Percentiles rank a stretch among this genome's conserved stretches.
Conservation (phyloP, 257 asterid genomes). For the Fraxinus excelsior region DNA sequence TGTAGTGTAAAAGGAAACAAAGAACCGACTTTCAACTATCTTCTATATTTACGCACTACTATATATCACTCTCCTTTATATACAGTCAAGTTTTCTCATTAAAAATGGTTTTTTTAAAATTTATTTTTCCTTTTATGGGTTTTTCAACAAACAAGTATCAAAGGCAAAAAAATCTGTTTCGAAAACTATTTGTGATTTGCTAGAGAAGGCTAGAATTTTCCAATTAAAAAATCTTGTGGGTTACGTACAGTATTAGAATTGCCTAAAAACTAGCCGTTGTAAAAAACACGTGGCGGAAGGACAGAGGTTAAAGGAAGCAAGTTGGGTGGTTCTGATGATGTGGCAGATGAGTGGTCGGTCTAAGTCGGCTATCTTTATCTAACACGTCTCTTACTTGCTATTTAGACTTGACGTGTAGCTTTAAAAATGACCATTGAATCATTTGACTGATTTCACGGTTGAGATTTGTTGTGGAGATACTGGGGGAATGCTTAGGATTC, state of each 20-base stretch:
- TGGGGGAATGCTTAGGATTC: conserved; percentile 18
- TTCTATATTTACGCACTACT: neutral
- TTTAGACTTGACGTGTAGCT: neutral
- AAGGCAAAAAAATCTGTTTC: conserved; percentile 14
- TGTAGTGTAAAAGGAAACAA: conserved; percentile 34
- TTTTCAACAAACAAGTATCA: neutral
- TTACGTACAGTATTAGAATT: neutral
- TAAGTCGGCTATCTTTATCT: conserved; percentile 44
- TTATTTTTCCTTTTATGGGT: neutral
- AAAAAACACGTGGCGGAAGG: conserved; percentile 32
- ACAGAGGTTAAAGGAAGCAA: conserved; percentile 33
- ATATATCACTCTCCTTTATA: neutral
- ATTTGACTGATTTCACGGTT: neutral
- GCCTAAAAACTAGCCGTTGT: conserved; percentile 61
- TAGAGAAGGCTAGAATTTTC: conserved; percentile 40
- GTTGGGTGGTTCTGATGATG: conserved; percentile 38
- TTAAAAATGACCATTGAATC: neutral
- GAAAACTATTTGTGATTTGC: conserved; percentile 4
- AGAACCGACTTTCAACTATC: conserved; percentile 18
- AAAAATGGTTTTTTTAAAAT: neutral
- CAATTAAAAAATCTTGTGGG: conserved; percentile 15
- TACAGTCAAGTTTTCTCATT: neutral
- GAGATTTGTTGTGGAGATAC: conserved; percentile 5
- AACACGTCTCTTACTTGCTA: conserved; percentile 19
- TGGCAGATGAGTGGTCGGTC: conserved; percentile 50